Base-by-base conservation (phyloP, 2,329 filamentous ascomycete genomes). In the Apiospora pterosperma region DNA sequence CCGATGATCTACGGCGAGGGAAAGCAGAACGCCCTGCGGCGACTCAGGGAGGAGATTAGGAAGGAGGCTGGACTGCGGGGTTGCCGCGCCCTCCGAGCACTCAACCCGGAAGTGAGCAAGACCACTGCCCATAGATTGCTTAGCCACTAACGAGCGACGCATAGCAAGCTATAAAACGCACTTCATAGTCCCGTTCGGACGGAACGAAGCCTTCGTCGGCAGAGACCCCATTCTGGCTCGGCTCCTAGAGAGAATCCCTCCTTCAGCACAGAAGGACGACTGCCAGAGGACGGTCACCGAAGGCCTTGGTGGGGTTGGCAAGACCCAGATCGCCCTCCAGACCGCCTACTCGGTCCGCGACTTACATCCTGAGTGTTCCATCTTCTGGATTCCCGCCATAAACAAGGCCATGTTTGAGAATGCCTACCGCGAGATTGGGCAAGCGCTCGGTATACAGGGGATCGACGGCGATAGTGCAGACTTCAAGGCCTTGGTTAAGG, bases 301-400 rank as follows among this genome's bases (percentile, higher is more conserved):
- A 4, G 77, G 76, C 2, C 71, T 78, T 0, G 76, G 76, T 2
- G 77, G 77, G 0, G 68, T 78, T 2, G 76, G 77, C 0, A 80
- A 81, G 69, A 79, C 77, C 1, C 76, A 80, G 63, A 73, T 80
- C 16, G 77, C 76, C 0, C 68, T 80, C 6, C 74, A 80, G 59
- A 71, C 71, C 14, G 74, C 72, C 21, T 78, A 72, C 64, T 70
- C 69, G 1, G 12, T 76, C 3, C 70, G 64, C 3, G 61, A 74
- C 0, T 60, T 63, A 7, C 59, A 72, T 39, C 70, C 70, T 0
- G 66, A 75, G n/a, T 77, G 72, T 65, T 78, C 75, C 0, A 66
- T 82, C n/a, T 79, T 81, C 67, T 82, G 78, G 79, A 74, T 81
- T 5, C 73, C 39, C 11, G 39, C 23, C 23, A 62, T 73, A 4